These are phyloP conservation scores for Apiospora koreana DNA, from an alignment of 2,329 filamentous ascomycete genomes.

Conservation along the genomic window DNA sequence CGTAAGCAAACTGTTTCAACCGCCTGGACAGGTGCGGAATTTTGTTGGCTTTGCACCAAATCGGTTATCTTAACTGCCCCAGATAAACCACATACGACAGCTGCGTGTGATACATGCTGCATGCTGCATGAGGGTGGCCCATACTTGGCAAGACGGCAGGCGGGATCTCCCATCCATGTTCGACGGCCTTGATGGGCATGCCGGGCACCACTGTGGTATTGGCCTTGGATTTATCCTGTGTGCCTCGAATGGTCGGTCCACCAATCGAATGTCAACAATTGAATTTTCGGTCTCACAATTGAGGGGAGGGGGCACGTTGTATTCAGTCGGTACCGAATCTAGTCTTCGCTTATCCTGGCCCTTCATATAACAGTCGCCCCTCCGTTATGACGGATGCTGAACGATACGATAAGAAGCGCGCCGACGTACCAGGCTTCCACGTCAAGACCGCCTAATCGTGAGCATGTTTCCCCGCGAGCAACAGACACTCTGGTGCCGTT, in stretches of 20 bases:
- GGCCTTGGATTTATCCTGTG: neutral
- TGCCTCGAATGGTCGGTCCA: neutral
- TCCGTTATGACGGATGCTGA: neutral
- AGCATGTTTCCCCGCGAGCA: neutral
- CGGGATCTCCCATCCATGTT: neutral
- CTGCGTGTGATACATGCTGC: neutral
- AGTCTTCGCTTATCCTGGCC: neutral
- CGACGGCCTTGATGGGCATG: neutral
- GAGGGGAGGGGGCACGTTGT: neutral
- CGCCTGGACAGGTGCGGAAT: neutral
- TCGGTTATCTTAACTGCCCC: neutral
- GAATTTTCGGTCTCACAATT: neutral
- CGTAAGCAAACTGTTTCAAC: neutral
- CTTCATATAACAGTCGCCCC: neutral
- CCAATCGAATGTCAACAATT: neutral
- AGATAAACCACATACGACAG: too few species aligned
- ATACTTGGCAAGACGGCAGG: neutral
- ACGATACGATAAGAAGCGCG: neutral
- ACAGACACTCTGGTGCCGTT: neutral
- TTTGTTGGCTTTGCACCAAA: neutral
- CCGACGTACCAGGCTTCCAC: neutral
- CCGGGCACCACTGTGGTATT: neutral
- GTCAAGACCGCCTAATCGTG: neutral
- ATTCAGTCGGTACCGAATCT: neutral
- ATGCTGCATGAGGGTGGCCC: neutral